Base-by-base conservation (phyloP, 306 rosid genomes). In the Arachis stenosperma region DNA sequence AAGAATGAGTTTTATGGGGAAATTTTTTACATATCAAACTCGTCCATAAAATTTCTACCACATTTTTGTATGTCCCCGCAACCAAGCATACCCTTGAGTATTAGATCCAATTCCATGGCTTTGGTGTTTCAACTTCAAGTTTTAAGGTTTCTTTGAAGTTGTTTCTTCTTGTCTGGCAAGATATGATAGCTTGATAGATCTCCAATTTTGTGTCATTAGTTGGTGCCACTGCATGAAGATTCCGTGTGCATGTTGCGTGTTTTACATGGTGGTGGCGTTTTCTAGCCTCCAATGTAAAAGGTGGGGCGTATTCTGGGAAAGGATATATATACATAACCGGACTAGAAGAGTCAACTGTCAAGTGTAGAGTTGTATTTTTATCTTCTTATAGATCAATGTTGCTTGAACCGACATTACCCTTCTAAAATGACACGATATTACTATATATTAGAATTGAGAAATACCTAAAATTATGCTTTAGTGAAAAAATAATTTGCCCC, bases 201-300 rank as follows among this genome's bases (percentile, higher is more conserved):
- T 68, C 64, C 3, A 3, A 9, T 55, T 36, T 57, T 53, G 60
- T 65, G 71, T 69, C 58, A 61, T 81, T 69, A 61, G 56, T 61
- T 71, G 9, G 76, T 73, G 37, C 79, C 1, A 50, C 51, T 66
- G 68, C 59, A 33, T 66, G 86, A 65, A 69, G 75, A 67, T 75
- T 69, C 60, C 74, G 84, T 74, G 70, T 81, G 81, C 76, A 77
- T 70, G 52, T 63, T 79, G 66, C 63, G 48, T 61, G 50, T 68
- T 58, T 58, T 53, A 48, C 42, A 14, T 47, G 9, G 75, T 4
- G 69, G 14, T 52, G 39, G 65, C 39, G 78, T 65, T 64, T 57
- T 66, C 57, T 41, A 68, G 73, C 60, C 9, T 77, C 57, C 72
- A 69, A 40, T 60, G 68, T 70, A 51, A 74, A 1, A 84, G 76